Evolutionary conservation across 768 basidiomycete species (phyloP).

Genomic region (Tremella fuciformis): DNA sequence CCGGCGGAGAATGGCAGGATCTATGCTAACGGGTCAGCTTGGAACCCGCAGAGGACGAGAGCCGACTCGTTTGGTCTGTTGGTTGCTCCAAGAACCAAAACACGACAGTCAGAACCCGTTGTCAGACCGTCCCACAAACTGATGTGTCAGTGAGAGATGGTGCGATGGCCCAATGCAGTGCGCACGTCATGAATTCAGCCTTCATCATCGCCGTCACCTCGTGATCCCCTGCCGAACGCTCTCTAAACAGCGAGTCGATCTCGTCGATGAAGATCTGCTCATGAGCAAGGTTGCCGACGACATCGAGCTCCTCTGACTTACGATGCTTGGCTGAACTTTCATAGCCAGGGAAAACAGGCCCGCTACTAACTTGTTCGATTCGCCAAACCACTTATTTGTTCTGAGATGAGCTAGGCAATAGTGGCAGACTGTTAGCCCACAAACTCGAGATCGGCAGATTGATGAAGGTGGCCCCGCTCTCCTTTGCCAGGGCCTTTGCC

Average conservation of each 20-base stretch:
- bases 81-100: constrained; percentile 89
- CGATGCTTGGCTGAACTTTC: constrained; percentile 87
- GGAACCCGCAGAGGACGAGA: neutral
- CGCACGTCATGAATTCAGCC: constrained; percentile 59
- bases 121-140: constrained; percentile 86
- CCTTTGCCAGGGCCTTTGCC: constrained; percentile 96
- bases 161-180: constrained; percentile 12
- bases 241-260: constrained; percentile 90
- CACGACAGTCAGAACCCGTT: constrained; percentile 68
- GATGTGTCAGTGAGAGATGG: neutral
- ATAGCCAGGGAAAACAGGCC: constrained; percentile 89
- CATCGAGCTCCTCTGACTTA: constrained; percentile 20
- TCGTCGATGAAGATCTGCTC: constrained; percentile 91
- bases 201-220: constrained; percentile 99
- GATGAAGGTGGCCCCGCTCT: constrained; percentile 95
- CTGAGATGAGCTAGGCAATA: constrained; percentile 21
- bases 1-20: constrained; percentile 55
- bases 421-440: constrained; percentile 25
- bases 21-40: constrained; percentile 40
- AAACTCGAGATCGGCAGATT: constrained; percentile 73
- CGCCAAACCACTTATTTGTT: constrained; percentile 67
- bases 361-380: constrained; percentile 91
- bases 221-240: constrained; percentile 82
- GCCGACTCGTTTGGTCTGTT: constrained; percentile 79
- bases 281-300: neutral